Evolutionary conservation across 139 green algal genomes (phyloP).

Genomic region (Tetraselmis striata): DNA sequence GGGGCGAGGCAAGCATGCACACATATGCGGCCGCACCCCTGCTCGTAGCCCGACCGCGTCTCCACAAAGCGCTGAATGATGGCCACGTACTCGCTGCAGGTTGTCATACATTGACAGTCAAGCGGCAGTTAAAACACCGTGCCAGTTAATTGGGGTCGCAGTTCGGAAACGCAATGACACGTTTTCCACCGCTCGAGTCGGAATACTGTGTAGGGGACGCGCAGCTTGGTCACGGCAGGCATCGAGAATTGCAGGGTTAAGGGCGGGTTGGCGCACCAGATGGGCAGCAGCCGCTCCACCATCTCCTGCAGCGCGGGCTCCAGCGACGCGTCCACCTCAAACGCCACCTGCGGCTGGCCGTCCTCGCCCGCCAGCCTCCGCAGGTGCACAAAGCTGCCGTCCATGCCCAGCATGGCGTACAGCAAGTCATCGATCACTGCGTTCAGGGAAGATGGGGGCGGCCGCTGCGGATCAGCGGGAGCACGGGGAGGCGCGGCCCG

Average conservation of each 20-base stretch:
- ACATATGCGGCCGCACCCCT: conserved; percentile 7
- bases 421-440: conserved; percentile 81
- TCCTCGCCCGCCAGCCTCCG: neutral
- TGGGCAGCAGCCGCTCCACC: conserved; percentile 64
- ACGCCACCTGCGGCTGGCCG: conserved; percentile 32
- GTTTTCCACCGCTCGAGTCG: conserved; percentile 21
- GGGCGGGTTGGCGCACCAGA: conserved; percentile 46
- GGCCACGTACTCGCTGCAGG: conserved; percentile 63
- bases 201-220: conserved; percentile 42
- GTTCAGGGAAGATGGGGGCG: too few species aligned
- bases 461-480: too few species aligned
- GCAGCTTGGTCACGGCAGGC: conserved; percentile 65
- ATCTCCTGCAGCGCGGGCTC: conserved; percentile 57
- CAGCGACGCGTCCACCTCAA: conserved; percentile 34
- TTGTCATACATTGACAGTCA: conserved; percentile 49
- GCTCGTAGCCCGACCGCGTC: conserved; percentile 40
- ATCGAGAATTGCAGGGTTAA: conserved; percentile 80
- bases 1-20: too few species aligned
- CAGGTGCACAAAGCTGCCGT: conserved; percentile 45
- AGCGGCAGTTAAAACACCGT: conserved; percentile 68
- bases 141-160: conserved; percentile 52
- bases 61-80: conserved; percentile 74
- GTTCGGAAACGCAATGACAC: conserved; percentile 34
- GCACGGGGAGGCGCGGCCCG: neutral
- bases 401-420: conserved; percentile 67